A percentile compares a stretch with the other conserved stretches of the same genome.
Evolutionary conservation across 2,329 filamentous ascomycete genomes (phyloP).

Genomic region (Biscogniauxia mediterranea): DNA sequence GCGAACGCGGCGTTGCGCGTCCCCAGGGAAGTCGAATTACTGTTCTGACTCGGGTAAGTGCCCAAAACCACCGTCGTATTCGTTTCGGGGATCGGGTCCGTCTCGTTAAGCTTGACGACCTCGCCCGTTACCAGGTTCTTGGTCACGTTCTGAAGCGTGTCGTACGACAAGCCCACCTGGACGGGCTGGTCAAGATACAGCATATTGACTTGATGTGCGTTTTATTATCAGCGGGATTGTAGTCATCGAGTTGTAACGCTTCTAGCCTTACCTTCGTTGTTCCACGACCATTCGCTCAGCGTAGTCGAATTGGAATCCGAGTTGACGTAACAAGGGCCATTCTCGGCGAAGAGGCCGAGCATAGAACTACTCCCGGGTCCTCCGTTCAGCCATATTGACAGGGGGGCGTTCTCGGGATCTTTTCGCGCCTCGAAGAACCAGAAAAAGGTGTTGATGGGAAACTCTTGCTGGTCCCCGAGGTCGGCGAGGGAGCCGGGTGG

Average conservation of each 20-base stretch:
- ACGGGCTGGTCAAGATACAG: constrained; percentile 54
- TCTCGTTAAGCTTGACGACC: constrained; percentile 31
- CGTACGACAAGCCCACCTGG: constrained; percentile 62
- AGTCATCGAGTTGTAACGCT: not conserved
- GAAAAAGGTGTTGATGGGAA: constrained; percentile 46
- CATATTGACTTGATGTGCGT: constrained; percentile 46
- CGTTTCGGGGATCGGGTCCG: constrained; percentile 35
- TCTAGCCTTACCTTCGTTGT: constrained; percentile 36
- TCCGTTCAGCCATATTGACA: constrained; percentile 59
- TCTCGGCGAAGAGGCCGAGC: constrained; percentile 48
- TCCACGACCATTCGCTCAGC: constrained; percentile 58
- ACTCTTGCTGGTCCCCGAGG: constrained; percentile 45
- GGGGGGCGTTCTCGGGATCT: constrained; percentile 30
- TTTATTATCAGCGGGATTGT: not conserved
- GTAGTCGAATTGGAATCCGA: constrained; percentile 46
- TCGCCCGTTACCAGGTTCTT: constrained; percentile 41
- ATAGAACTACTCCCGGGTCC: constrained; percentile 58
- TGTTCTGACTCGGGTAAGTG: constrained; percentile 54
- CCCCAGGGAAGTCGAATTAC: constrained; percentile 44
- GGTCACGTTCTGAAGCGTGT: constrained; percentile 56
- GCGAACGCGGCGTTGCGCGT: constrained; percentile 51
- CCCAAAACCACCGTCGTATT: constrained; percentile 44
- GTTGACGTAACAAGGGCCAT: constrained; percentile 47
- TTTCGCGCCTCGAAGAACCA: constrained; percentile 37
- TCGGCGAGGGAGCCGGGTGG: constrained; percentile 40